A percentile compares a stretch with the other conserved stretches of the same genome.
These are phyloP conservation scores for Psidium friedrichsthalianum DNA, from an alignment of 345 rosid species.

Conservation along the genomic window DNA sequence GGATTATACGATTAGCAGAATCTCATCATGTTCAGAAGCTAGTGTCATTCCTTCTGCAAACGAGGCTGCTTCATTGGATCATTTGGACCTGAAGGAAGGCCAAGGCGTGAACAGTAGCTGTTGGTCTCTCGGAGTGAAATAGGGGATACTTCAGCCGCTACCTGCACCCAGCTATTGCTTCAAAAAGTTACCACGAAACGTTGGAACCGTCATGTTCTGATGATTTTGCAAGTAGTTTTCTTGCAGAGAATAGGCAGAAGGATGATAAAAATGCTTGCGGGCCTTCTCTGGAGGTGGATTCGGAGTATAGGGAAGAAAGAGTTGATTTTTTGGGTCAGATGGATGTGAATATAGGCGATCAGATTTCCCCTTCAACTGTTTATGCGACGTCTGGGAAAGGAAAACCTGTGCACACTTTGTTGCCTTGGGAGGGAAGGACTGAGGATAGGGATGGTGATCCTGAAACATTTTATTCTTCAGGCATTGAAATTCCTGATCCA, in stretches of 20 bases:
- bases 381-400: background rate
- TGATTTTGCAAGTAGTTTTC: background rate
- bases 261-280: background rate
- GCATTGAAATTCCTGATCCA: background rate
- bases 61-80: background rate
- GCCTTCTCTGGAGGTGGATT: background rate
- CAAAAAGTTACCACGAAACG: background rate
- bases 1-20: background rate
- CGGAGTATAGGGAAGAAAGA: background rate
- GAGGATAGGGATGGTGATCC: background rate
- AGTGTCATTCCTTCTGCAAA: background rate
- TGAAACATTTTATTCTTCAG: background rate
- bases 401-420: background rate
- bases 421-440: background rate
- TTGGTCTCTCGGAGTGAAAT: background rate
- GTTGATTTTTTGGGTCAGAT: background rate
- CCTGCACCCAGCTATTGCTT: background rate
- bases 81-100: background rate
- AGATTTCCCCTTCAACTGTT: background rate
- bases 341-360: background rate
- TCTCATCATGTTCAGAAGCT: background rate
- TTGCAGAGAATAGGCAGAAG: background rate
- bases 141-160: background rate
- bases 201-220: background rate
- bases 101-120: background rate